A percentile compares a stretch with the other conserved stretches of the same genome.
Conservation (phyloP, 495 filamentous ascomycete species). For the Penicillium manginii region DNA sequence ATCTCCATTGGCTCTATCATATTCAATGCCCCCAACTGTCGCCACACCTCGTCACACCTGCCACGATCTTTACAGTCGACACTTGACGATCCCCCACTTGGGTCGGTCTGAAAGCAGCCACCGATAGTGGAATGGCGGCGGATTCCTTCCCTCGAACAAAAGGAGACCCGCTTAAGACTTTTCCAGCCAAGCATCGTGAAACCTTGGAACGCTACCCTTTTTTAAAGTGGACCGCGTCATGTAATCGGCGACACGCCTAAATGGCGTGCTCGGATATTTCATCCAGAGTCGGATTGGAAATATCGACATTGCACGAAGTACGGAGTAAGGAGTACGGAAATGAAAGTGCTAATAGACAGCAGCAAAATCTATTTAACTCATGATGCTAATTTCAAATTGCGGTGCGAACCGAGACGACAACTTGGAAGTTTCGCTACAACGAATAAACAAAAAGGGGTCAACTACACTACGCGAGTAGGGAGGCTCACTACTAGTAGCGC, state of each 20-base stretch:
- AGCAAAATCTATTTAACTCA: background rate
- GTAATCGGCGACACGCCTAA: slow-evolving; percentile 3
- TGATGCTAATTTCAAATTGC: background rate
- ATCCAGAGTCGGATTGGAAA: slow-evolving; percentile 2
- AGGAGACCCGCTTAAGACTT: slow-evolving; percentile 1
- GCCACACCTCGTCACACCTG: background rate
- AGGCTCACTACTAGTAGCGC: too few species aligned
- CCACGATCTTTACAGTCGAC: background rate
- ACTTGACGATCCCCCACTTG: slow-evolving; percentile 4
- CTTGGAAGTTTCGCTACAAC: too few species aligned
- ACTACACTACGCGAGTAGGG: too few species aligned
- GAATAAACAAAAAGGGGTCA: too few species aligned
- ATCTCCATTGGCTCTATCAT: background rate
- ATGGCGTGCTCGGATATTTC: slow-evolving; percentile 2
- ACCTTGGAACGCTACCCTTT: slow-evolving; percentile 1
- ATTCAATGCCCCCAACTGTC: background rate
- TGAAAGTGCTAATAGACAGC: background rate
- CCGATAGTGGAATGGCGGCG: slow-evolving; percentile 4
- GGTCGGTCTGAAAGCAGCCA: slow-evolving; percentile 5
- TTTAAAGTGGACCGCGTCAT: slow-evolving; percentile 8
- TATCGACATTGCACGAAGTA: background rate
- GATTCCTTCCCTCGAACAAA: background rate
- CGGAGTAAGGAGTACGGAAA: background rate
- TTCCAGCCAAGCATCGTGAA: slow-evolving; percentile 1
- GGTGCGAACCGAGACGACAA: background rate